phyloP scores from a whole-genome alignment of 192 early-diverging fungal species.

The Coemansia guatemalensis region DNA sequence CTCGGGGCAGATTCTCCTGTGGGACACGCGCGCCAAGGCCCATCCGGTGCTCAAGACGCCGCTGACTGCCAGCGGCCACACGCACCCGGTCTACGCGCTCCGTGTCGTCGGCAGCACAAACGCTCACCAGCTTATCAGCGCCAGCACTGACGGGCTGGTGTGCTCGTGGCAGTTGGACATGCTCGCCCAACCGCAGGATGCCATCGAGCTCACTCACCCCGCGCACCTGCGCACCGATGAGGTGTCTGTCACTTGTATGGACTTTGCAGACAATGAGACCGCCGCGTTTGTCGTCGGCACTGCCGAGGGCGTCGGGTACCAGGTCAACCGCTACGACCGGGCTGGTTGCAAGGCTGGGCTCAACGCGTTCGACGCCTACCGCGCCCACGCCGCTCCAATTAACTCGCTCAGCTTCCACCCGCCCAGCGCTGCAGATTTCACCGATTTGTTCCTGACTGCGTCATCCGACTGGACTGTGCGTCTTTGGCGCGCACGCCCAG shows the following conservation, averaged over 20 bases:
- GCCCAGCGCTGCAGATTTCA: slow-evolving; percentile 68
- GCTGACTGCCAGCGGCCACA: slow-evolving; percentile 89
- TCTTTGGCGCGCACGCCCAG: slow-evolving; percentile 80
- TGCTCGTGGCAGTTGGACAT: slow-evolving; percentile 98
- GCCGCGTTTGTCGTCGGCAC: slow-evolving; percentile 94
- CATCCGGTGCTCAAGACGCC: slow-evolving; percentile 92
- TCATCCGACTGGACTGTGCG: slow-evolving; percentile 98
- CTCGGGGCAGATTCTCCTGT: slow-evolving; percentile 95
- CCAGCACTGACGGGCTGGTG: slow-evolving; percentile 93
- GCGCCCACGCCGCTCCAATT: slow-evolving; percentile 84
- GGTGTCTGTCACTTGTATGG: slow-evolving; percentile 87
- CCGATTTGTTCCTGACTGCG: slow-evolving; percentile 88
- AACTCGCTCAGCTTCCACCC: slow-evolving; percentile 94
- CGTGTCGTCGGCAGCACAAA: slow-evolving; percentile 92
- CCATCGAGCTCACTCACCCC: slow-evolving; percentile 73
- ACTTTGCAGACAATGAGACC: slow-evolving; percentile 91
- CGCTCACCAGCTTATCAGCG: slow-evolving; percentile 89
- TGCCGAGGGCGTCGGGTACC: slow-evolving; percentile 91
- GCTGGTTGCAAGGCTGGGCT: slow-evolving; percentile 98
- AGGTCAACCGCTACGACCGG: slow-evolving; percentile 93
- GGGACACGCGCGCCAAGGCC: slow-evolving; percentile 94
- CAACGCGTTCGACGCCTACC: slow-evolving; percentile 80
- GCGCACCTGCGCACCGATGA: slow-evolving; percentile 85
- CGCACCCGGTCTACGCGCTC: slow-evolving; percentile 93
- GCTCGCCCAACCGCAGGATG: slow-evolving; percentile 95